A percentile compares a stretch with the other conserved stretches of the same genome.
Evolutionary conservation across 1,284 basidiomycete species (phyloP).

Genomic region (Rhodotorula sp.): DNA sequence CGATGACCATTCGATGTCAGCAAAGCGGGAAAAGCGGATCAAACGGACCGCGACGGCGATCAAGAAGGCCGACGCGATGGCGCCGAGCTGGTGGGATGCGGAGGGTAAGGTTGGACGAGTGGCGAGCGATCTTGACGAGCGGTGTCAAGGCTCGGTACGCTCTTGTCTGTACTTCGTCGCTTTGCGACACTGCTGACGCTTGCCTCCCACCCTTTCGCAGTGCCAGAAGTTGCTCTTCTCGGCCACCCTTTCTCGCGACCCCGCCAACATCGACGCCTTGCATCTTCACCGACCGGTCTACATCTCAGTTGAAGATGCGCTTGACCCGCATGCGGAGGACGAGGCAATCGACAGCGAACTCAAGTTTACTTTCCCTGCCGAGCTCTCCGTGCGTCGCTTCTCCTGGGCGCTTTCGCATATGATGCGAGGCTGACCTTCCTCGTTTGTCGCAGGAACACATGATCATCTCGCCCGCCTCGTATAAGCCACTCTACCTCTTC

Average conservation of each 20-base stretch:
- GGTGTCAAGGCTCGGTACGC: conserved; percentile 18
- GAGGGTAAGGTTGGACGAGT: conserved; percentile 17
- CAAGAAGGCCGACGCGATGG: conserved; percentile 21
- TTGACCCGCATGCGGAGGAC: conserved; percentile 46
- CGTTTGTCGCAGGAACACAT: conserved; percentile 70
- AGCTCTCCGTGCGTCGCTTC: conserved; percentile 64
- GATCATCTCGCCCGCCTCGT: conserved; percentile 71
- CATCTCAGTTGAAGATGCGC: conserved; percentile 70
- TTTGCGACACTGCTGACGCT: not conserved
- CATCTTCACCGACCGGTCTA: conserved; percentile 79
- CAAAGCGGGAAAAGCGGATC: not conserved
- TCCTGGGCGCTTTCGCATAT: not conserved
- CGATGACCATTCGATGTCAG: not conserved
- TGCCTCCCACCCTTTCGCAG: conserved; percentile 52
- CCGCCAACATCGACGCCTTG: conserved; percentile 82
- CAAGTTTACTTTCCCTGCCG: conserved; percentile 76
- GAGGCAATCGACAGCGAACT: conserved; percentile 60
- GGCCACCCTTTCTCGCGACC: conserved; percentile 91
- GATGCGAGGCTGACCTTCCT: not conserved
- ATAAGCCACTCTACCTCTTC: conserved; percentile 88
- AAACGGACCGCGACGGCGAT: not conserved
- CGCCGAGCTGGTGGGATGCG: conserved; percentile 37
- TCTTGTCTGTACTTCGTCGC: not conserved
- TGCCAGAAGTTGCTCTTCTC: conserved; percentile 97
- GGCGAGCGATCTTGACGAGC: conserved; percentile 24